Evolutionary conservation across 495 filamentous ascomycete species (phyloP).

Genomic region (Podospora bellae-mahoneyi): DNA sequence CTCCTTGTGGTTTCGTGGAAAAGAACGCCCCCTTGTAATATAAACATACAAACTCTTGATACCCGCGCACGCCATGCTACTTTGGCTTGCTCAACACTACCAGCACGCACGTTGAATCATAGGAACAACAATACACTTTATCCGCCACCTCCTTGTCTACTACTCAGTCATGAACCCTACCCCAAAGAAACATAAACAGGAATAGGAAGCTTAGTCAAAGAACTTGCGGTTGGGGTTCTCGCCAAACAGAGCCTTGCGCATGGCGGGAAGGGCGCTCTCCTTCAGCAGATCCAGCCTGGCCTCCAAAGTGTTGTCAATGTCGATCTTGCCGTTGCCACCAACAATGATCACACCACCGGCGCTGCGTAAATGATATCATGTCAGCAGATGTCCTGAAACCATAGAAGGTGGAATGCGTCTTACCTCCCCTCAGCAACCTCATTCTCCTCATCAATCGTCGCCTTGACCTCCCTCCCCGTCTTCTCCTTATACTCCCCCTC

Average conservation of each 20-base stretch:
- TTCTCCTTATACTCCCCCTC: slow-evolving; percentile 76
- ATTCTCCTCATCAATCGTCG: slow-evolving; percentile 70
- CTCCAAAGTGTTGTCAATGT: slow-evolving; percentile 97
- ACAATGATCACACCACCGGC: slow-evolving; percentile 79
- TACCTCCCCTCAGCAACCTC: slow-evolving; percentile 80
- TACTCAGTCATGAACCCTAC: not conserved
- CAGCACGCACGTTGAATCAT: not conserved
- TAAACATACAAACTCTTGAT: not conserved
- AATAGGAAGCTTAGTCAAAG: slow-evolving; percentile 62
- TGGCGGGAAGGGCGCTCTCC: slow-evolving; percentile 75
- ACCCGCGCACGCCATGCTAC: not conserved
- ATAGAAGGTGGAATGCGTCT: slow-evolving; percentile 40
- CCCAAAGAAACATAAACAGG: not conserved
- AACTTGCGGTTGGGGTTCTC: slow-evolving; percentile 91
- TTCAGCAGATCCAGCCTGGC: slow-evolving; percentile 82
- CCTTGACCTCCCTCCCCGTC: slow-evolving; percentile 59
- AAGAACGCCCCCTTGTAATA: not conserved
- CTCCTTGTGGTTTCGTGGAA: not conserved
- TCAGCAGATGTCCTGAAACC: slow-evolving; percentile 5
- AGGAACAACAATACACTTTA: not conserved
- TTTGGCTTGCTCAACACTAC: not conserved
- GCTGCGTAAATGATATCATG: slow-evolving; percentile 45
- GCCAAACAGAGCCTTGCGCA: slow-evolving; percentile 83
- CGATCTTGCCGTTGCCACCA: slow-evolving; percentile 86
- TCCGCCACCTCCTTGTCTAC: not conserved